These are phyloP conservation scores for Aspergillus sclerotiicarbonarius DNA, from an alignment of 495 filamentous ascomycete genomes.

Conservation along the genomic window DNA sequence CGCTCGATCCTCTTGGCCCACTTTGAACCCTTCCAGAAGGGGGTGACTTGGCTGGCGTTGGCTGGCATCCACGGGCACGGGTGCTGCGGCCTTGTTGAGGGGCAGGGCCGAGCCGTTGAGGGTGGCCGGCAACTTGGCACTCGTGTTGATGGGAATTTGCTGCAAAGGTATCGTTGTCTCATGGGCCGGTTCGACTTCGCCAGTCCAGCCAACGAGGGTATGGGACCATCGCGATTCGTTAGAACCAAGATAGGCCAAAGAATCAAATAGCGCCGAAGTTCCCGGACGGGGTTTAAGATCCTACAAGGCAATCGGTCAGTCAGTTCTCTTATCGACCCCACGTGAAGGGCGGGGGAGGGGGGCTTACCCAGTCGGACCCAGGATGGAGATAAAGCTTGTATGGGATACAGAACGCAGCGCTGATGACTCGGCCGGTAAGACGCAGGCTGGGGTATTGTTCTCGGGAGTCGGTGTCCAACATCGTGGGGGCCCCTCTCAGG, in stretches of 20 bases:
- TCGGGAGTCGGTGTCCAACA: constrained; percentile 57
- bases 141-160: constrained; percentile 31
- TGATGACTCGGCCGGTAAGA: constrained; percentile 81
- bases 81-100: constrained; percentile 64
- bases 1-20: constrained; percentile 62
- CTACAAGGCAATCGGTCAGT: constrained; percentile 33
- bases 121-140: constrained; percentile 20
- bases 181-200: constrained; percentile 66
- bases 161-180: constrained; percentile 37
- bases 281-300: constrained; percentile 73
- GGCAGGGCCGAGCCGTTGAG: constrained; percentile 21
- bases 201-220: constrained; percentile 88
- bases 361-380: constrained; percentile 71
- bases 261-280: constrained; percentile 85
- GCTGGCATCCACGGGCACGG: constrained; percentile 65
- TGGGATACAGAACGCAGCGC: constrained; percentile 81
- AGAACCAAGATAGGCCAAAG: constrained; percentile 79
- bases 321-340: constrained; percentile 4
- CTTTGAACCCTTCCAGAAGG: constrained; percentile 60
- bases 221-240: constrained; percentile 76
- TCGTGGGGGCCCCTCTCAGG: constrained; percentile 40
- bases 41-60: constrained; percentile 51
- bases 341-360: not conserved
- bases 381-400: constrained; percentile 66
- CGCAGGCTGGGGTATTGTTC: constrained; percentile 63